phyloP scores from a whole-genome alignment of 139 green algal species.

The Coelastrella sp. region DNA sequence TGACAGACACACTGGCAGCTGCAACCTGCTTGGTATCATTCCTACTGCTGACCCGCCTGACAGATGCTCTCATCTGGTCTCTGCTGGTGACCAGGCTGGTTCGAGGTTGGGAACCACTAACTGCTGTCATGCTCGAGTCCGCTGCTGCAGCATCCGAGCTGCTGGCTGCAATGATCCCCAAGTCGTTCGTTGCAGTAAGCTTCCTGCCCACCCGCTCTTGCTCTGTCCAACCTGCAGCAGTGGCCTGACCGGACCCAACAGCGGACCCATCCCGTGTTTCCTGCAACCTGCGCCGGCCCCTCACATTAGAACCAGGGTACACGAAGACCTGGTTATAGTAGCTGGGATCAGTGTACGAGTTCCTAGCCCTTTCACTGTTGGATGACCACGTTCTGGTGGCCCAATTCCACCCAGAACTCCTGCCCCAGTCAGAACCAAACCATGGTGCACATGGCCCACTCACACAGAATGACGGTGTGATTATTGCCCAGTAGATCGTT shows the following conservation, averaged over 20 bases:
- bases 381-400: neutral
- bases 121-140: no score
- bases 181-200: no score
- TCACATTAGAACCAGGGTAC: neutral
- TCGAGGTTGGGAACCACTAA: no score
- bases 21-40: no score
- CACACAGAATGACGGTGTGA: constrained; percentile 40
- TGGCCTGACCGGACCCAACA: neutral
- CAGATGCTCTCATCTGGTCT: no score
- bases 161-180: no score
- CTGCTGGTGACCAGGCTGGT: no score
- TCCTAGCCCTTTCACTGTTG: neutral
- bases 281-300: neutral
- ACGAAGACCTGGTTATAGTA: constrained; percentile 48
- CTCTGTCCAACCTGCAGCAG: neutral
- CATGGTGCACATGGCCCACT: constrained; percentile 15
- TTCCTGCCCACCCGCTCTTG: no score
- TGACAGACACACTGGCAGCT: no score
- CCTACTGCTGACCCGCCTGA: no score
- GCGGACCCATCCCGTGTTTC: neutral
- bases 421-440: constrained; percentile 40
- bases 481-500: constrained; percentile 21
- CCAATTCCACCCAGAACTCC: constrained; percentile 41
- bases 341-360: constrained; percentile 26
- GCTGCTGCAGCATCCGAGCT: no score